phyloP scores from a whole-genome alignment of 2,329 filamentous ascomycete genomes.

The Fusarium sp. region DNA sequence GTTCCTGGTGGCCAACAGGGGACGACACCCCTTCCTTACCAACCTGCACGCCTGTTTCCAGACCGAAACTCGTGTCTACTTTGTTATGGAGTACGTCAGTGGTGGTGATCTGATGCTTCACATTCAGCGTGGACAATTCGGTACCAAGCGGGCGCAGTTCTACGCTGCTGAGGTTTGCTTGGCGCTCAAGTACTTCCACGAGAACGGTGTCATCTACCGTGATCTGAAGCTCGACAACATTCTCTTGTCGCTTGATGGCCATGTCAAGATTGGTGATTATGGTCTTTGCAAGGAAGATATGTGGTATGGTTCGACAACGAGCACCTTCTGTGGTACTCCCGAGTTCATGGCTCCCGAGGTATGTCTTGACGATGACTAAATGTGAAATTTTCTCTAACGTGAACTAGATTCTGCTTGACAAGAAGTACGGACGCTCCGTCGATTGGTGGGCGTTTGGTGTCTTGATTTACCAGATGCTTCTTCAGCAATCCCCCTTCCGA shows the following conservation, averaged over 20 bases:
- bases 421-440: constrained; percentile 96
- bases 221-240: constrained; percentile 96
- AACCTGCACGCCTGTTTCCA: constrained; percentile 99
- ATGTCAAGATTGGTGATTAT: constrained; percentile 99
- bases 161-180: constrained; percentile 98
- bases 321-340: constrained; percentile 99
- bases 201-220: constrained; percentile 98
- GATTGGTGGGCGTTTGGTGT: constrained; percentile 99
- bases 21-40: constrained; percentile 94
- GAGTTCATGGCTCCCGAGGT: constrained; percentile 99
- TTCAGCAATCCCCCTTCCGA: constrained; percentile 98
- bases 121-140: constrained; percentile 96
- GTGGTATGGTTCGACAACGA: constrained; percentile 98
- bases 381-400: constrained; percentile 45
- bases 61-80: constrained; percentile 97
- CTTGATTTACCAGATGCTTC: constrained; percentile 98
- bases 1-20: constrained; percentile 96
- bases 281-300: constrained; percentile 99
- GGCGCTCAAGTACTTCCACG: constrained; percentile 98
- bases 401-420: constrained; percentile 88
- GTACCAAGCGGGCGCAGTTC: constrained; percentile 95
- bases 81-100: constrained; percentile 99
- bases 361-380: constrained; percentile 42
- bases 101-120: constrained; percentile 99
- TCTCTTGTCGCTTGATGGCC: constrained; percentile 90